Evolutionary conservation across 2,329 filamentous ascomycete species (phyloP).

Genomic region (Rhexocercosporidium sp.): DNA sequence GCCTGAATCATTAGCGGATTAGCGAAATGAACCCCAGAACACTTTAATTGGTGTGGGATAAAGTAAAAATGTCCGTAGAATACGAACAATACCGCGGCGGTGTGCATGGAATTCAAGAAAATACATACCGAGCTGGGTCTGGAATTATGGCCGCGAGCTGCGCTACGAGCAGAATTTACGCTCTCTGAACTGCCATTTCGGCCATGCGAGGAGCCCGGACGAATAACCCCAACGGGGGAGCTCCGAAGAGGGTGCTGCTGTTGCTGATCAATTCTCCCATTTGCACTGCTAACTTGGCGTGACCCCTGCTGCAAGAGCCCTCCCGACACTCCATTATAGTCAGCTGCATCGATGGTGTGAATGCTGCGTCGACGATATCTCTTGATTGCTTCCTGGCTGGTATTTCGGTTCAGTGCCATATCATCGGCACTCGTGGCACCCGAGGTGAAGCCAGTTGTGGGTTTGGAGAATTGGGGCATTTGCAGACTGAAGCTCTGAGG

Average conservation of each 20-base stretch:
- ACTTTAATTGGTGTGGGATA: conserved; percentile 40
- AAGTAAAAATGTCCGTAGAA: conserved; percentile 32
- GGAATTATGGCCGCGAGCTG: conserved; percentile 59
- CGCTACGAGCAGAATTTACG: conserved; percentile 61
- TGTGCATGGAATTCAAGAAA: conserved; percentile 22
- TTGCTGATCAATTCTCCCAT: conserved; percentile 40
- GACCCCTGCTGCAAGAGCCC: conserved; percentile 37
- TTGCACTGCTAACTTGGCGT: conserved; percentile 38
- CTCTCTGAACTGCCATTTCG: conserved; percentile 69
- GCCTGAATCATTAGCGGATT: conserved; percentile 60
- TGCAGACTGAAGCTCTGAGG: conserved; percentile 34
- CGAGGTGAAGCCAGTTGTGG: conserved; percentile 15
- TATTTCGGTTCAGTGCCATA: conserved; percentile 59
- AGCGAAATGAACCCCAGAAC: conserved; percentile 33
- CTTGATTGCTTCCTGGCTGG: conserved; percentile 70
- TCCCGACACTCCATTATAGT: conserved; percentile 26
- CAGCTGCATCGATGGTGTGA: conserved; percentile 62
- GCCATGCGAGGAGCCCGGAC: conserved; percentile 38
- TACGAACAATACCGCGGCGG: conserved; percentile 23
- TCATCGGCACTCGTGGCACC: conserved; percentile 36
- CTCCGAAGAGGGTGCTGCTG: conserved; percentile 42
- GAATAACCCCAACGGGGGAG: conserved; percentile 38
- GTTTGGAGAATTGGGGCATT: conserved; percentile 37
- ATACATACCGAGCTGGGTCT: conserved; percentile 69
- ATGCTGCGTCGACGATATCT: conserved; percentile 84